phyloP scores from a whole-genome alignment of 768 basidiomycete species.

The Suillus sp. region DNA sequence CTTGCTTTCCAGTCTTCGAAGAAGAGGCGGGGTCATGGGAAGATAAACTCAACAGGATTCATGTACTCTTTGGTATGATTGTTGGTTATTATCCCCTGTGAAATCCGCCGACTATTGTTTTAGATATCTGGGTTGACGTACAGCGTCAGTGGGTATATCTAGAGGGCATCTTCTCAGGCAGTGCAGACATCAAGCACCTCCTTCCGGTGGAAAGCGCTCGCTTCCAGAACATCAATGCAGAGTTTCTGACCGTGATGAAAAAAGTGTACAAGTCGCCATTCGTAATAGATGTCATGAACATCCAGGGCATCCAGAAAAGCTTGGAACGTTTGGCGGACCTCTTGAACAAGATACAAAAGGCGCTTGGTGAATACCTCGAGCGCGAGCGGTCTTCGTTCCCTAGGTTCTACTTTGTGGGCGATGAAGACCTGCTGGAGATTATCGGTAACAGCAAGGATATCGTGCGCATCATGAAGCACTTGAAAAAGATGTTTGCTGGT shows the following conservation, averaged over 20 bases:
- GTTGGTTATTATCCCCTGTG: not conserved
- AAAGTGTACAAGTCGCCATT: slow-evolving; percentile 99
- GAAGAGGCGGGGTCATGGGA: slow-evolving; percentile 96
- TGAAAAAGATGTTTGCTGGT: slow-evolving; percentile 99
- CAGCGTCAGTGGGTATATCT: slow-evolving; percentile 99
- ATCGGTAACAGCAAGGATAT: slow-evolving; percentile 99
- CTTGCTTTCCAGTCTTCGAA: slow-evolving; percentile 65
- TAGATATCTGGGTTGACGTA: slow-evolving; percentile 99
- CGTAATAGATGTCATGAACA: slow-evolving; percentile 95
- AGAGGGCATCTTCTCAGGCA: slow-evolving; percentile 99
- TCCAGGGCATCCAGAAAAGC: slow-evolving; percentile 94
- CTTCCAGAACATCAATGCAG: slow-evolving; percentile 97
- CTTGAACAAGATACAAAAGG: slow-evolving; percentile 98
- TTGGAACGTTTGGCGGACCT: slow-evolving; percentile 95
- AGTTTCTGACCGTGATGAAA: slow-evolving; percentile 98
- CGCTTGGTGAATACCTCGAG: slow-evolving; percentile 97
- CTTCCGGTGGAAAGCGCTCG: slow-evolving; percentile 97
- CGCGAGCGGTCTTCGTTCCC: slow-evolving; percentile 97
- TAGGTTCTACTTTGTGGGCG: slow-evolving; percentile 99
- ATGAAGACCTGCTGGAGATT: slow-evolving; percentile 97
- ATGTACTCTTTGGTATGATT: slow-evolving; percentile 86
- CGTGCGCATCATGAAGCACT: slow-evolving; percentile 95
- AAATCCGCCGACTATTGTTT: slow-evolving; percentile 15
- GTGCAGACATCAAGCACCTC: slow-evolving; percentile 98
- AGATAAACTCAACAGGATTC: slow-evolving; percentile 94